A percentile compares a stretch with the other conserved stretches of the same genome.
Evolutionary conservation across 352 stramenopile species (phyloP).

Genomic region (Pythium brachiatum): DNA sequence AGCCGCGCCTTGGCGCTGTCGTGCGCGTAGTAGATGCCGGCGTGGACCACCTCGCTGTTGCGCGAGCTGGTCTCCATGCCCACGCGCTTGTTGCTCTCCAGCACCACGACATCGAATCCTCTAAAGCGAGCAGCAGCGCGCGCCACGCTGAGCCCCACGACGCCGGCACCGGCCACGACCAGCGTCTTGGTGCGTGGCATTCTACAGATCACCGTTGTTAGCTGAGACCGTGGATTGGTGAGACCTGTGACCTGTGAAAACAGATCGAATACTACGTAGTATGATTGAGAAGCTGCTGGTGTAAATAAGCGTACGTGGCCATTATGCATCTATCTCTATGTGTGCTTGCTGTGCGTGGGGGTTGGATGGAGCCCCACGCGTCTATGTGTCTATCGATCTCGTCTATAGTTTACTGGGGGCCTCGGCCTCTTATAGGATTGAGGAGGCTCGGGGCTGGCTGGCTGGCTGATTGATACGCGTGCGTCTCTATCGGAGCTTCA

Average conservation of each 20-base stretch:
- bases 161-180: constrained; percentile 67
- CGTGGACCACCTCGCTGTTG: constrained; percentile 97
- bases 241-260: constrained; percentile 2
- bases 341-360: neutral
- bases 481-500: neutral
- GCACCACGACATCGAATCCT: constrained; percentile 76
- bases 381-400: constrained; percentile 4
- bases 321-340: constrained; percentile 6
- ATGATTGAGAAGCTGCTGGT: neutral
- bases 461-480: neutral
- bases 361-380: neutral
- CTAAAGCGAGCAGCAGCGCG: constrained; percentile 40
- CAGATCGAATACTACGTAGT: no score
- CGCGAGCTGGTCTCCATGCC: constrained; percentile 87
- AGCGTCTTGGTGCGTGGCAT: constrained; percentile 41
- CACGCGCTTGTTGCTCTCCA: constrained; percentile 84
- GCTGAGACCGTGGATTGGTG: neutral
- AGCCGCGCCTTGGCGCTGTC: constrained; percentile 88
- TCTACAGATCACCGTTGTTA: neutral
- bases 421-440: neutral
- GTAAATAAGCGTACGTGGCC: constrained; percentile 4
- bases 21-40: constrained; percentile 92
- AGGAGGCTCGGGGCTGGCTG: neutral
- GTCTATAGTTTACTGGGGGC: neutral
- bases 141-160: constrained; percentile 76